phyloP scores from a whole-genome alignment of 2,329 filamentous ascomycete genomes.

The Meredithiella fracta region DNA sequence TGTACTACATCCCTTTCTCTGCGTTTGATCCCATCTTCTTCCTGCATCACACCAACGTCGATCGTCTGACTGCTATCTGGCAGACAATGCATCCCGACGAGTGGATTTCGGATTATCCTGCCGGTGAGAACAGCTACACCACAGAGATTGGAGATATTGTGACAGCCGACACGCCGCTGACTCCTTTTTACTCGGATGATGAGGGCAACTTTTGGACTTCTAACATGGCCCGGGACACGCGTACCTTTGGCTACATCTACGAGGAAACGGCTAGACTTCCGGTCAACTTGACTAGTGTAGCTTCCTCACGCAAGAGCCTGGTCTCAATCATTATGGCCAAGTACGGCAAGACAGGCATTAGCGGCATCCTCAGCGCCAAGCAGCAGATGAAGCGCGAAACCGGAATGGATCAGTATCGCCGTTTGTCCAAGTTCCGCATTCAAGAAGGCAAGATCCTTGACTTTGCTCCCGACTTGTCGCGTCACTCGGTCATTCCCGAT shows the following conservation, averaged over 20 bases:
- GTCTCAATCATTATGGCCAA: constrained; percentile 21
- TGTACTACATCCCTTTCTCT: constrained; percentile 54
- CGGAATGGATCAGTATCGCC: constrained; percentile 1
- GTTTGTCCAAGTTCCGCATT: constrained; percentile 12
- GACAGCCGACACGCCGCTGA: constrained; percentile 39
- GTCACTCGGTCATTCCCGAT: constrained; percentile 12
- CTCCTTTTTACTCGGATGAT: constrained; percentile 47
- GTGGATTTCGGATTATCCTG: constrained; percentile 43
- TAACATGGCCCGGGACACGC: constrained; percentile 39
- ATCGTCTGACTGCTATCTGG: constrained; percentile 63
- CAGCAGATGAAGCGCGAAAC: constrained; percentile 4
- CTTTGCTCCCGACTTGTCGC: constrained; percentile 13
- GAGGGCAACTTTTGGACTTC: constrained; percentile 53
- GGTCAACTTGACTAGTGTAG: constrained; percentile 14
- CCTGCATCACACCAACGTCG: constrained; percentile 60
- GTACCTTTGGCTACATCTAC: constrained; percentile 59
- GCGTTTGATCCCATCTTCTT: constrained; percentile 70
- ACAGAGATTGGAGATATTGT: constrained; percentile 36
- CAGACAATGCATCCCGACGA: constrained; percentile 53
- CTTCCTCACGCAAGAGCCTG: constrained; percentile 12
- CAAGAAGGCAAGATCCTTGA: constrained; percentile 13
- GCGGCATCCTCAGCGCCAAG: constrained; percentile 36
- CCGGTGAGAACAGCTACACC: constrained; percentile 44
- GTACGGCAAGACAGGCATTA: constrained; percentile 27
- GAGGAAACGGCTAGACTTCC: constrained; percentile 33